Percentiles rank a stretch among this genome's conserved stretches.
phyloP scores from a whole-genome alignment of 2,329 filamentous ascomycete genomes.

The Ophiognomonia clavigignenti-juglandacearum region DNA sequence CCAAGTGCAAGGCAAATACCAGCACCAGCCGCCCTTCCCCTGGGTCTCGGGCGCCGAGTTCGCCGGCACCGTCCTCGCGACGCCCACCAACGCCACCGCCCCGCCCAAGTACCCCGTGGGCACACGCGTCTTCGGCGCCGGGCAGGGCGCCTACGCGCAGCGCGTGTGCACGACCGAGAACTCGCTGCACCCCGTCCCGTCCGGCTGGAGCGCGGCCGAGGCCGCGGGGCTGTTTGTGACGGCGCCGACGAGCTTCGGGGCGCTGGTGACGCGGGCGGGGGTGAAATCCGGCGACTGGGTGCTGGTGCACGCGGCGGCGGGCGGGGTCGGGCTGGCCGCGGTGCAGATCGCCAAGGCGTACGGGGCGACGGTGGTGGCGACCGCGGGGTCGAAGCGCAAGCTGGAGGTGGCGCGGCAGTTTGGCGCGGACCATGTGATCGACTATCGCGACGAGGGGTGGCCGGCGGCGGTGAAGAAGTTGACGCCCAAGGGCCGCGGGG shows the following conservation, averaged over 20 bases:
- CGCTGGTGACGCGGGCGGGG: conserved; percentile 70
- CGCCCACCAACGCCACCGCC: conserved; percentile 47
- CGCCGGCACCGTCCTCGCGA: conserved; percentile 68
- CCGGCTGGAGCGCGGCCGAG: conserved; percentile 77
- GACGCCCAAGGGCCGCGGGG: conserved; percentile 66
- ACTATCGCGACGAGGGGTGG: conserved; percentile 66
- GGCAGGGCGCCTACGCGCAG: conserved; percentile 82
- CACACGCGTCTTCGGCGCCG: conserved; percentile 79
- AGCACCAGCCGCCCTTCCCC: conserved; percentile 81
- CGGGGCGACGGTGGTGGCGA: conserved; percentile 89
- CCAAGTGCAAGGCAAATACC: conserved; percentile 93
- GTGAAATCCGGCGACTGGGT: conserved; percentile 80
- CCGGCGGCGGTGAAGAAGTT: conserved; percentile 69
- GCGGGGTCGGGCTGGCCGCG: conserved; percentile 84
- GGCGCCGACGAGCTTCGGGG: conserved; percentile 83
- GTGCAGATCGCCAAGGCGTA: conserved; percentile 91
- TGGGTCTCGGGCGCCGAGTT: conserved; percentile 89
- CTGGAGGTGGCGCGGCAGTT: conserved; percentile 72
- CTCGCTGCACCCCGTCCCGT: conserved; percentile 66
- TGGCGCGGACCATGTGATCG: conserved; percentile 78
- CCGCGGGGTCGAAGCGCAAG: conserved; percentile 77
- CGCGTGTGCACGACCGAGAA: conserved; percentile 64
- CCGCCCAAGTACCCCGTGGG: conserved; percentile 65
- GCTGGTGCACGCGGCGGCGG: conserved; percentile 86
- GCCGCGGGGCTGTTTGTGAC: conserved; percentile 90